Conservation (phyloP, 1,139 yeast species). For the Yamadazyma taylorii region DNA sequence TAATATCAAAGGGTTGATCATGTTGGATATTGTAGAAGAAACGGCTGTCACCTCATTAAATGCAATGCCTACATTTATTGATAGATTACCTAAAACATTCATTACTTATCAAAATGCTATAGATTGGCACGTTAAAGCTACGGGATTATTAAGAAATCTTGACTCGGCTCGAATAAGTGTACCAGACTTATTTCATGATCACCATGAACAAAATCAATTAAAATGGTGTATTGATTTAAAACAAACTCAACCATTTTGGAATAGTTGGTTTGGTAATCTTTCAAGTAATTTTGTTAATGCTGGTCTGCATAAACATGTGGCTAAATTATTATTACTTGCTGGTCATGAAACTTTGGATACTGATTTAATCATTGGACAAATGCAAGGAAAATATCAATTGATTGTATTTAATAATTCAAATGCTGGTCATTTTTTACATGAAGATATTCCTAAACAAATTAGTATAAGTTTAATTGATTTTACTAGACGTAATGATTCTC, state of each 20-base stretch:
- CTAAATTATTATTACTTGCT: slow-evolving; percentile 78
- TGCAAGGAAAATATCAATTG: slow-evolving; percentile 94
- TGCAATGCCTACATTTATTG: slow-evolving; percentile 65
- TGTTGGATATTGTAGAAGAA: slow-evolving; percentile 93
- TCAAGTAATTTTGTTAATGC: slow-evolving; percentile 58
- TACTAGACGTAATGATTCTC: slow-evolving; percentile 43
- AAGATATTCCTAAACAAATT: slow-evolving; percentile 74
- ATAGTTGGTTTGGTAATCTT: slow-evolving; percentile 74
- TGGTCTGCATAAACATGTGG: slow-evolving; percentile 33
- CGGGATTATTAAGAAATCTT: slow-evolving; percentile 51
- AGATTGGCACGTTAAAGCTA: slow-evolving; percentile 69
- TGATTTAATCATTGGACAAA: slow-evolving; percentile 85
- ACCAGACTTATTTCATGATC: slow-evolving; percentile 54
- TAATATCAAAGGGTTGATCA: slow-evolving; percentile 60
- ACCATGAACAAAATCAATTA: slow-evolving; percentile 16
- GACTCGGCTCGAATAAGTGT: slow-evolving; percentile 75
- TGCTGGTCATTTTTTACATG: slow-evolving; percentile 91
- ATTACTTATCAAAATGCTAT: slow-evolving; percentile 56
- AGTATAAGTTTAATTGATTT: slow-evolving; percentile 56
- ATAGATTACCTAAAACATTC: slow-evolving; percentile 62
- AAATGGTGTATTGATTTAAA: slow-evolving; percentile 67
- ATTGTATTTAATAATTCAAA: slow-evolving; percentile 66
- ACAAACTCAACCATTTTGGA: slow-evolving; percentile 70
- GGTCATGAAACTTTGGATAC: slow-evolving; percentile 90
- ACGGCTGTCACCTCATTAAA: slow-evolving; percentile 72